Conservation (phyloP, 305 asterid species). For the Fraxinus floribunda region DNA sequence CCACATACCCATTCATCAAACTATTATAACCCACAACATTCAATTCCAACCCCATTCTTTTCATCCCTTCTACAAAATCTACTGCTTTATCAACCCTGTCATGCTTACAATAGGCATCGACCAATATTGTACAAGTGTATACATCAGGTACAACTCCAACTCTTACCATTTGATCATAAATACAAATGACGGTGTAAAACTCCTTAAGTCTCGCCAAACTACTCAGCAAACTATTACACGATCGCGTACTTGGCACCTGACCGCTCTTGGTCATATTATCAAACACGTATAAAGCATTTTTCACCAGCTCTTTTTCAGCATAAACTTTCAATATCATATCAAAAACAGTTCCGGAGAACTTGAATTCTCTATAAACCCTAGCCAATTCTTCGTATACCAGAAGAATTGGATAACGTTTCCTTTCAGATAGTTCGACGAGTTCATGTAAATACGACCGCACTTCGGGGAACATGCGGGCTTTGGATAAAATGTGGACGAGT, state of each 20-base stretch:
- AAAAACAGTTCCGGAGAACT: constrained; percentile 67
- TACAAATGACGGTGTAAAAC: constrained; percentile 45
- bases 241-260: constrained; percentile 62
- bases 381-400: constrained; percentile 52
- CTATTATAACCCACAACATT: constrained; percentile 67
- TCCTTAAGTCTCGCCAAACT: constrained; percentile 52
- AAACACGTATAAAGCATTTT: constrained; percentile 70
- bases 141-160: constrained; percentile 69
- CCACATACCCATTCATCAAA: constrained; percentile 77
- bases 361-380: constrained; percentile 51
- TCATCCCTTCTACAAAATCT: constrained; percentile 61
- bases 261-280: constrained; percentile 85
- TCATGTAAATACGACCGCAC: constrained; percentile 46
- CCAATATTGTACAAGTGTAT: constrained; percentile 70
- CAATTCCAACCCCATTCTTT: constrained; percentile 50
- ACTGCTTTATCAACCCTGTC: constrained; percentile 57
- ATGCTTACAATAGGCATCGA: constrained; percentile 74
- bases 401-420: constrained; percentile 27
- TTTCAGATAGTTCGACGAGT: constrained; percentile 50
- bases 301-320: constrained; percentile 59
- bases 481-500: constrained; percentile 64
- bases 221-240: constrained; percentile 82
- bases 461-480: constrained; percentile 62
- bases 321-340: constrained; percentile 63
- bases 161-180: constrained; percentile 68